phyloP scores from a whole-genome alignment of 495 filamentous ascomycete genomes.

The Penicillium crystallinum region DNA sequence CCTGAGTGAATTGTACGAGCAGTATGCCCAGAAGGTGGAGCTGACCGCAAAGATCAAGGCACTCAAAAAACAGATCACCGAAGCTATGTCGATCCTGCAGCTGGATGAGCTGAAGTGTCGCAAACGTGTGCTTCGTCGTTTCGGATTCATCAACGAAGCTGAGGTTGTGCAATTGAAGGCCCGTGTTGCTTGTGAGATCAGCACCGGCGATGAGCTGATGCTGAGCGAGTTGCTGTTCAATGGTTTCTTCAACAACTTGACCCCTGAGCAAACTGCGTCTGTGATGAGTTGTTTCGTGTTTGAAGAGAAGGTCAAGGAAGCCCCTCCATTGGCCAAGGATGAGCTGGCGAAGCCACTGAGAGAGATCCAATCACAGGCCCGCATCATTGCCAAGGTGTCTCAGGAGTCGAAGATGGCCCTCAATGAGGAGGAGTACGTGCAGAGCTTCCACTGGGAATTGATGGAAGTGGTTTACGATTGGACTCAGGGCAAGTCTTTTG shows the following conservation, averaged over 20 bases:
- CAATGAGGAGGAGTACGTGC: constrained; percentile 87
- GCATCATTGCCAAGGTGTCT: constrained; percentile 84
- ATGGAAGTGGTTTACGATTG: constrained; percentile 96
- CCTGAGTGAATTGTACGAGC: constrained; percentile 72
- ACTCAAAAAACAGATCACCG: constrained; percentile 77
- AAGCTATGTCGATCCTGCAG: constrained; percentile 80
- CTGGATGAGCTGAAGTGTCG: constrained; percentile 93
- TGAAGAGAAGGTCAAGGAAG: constrained; percentile 82
- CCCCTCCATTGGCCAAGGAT: constrained; percentile 58
- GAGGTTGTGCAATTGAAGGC: constrained; percentile 96
- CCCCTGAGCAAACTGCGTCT: constrained; percentile 78
- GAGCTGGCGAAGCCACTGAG: constrained; percentile 80
- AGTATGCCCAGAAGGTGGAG: constrained; percentile 77
- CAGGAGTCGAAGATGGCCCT: constrained; percentile 85
- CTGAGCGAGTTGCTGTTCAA: constrained; percentile 92
- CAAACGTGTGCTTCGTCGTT: constrained; percentile 92
- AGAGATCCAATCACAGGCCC: constrained; percentile 78
- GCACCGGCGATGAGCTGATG: constrained; percentile 85
- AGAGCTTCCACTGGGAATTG: constrained; percentile 81
- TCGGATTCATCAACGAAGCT: constrained; percentile 89
- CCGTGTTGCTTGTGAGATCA: constrained; percentile 94
- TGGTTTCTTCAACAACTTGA: constrained; percentile 93
- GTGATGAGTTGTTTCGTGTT: constrained; percentile 91
- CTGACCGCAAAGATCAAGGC: constrained; percentile 71
- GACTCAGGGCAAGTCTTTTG: constrained; percentile 87